Percentiles rank a stretch among this genome's conserved stretches.
These are phyloP conservation scores for Tolypocladium endophyticum DNA, from an alignment of 2,329 filamentous ascomycete species.

Conservation along the genomic window DNA sequence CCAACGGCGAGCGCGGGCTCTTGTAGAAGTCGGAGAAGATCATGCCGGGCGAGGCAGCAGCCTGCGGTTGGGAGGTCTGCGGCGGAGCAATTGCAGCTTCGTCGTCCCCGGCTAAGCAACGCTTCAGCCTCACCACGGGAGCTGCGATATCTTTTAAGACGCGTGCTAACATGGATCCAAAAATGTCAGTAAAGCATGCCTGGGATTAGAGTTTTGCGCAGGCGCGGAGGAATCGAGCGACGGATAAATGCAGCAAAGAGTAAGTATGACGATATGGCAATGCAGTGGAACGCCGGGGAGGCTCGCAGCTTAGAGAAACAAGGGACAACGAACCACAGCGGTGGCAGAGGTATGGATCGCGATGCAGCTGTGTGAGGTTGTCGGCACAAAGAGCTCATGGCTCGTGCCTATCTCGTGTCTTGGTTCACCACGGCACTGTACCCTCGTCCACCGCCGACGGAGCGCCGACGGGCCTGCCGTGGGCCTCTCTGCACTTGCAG, in stretches of 20 bases:
- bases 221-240: not conserved
- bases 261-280: not conserved
- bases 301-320: not conserved
- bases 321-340: not conserved
- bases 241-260: not conserved
- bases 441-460: not conserved
- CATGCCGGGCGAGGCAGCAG: slow-evolving; percentile 24
- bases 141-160: not conserved
- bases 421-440: not conserved
- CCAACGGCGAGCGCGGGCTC: slow-evolving; percentile 40
- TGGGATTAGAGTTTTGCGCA: not conserved
- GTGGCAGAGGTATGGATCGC: not conserved
- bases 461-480: not conserved
- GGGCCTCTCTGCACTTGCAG: not conserved
- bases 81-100: not conserved
- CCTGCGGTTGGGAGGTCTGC: not conserved
- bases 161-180: not conserved
- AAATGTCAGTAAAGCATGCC: not conserved
- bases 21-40: slow-evolving; percentile 51
- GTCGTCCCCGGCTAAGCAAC: not conserved
- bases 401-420: not conserved
- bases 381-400: not conserved
- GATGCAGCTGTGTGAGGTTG: not conserved
- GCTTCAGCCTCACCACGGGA: not conserved
- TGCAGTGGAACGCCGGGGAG: not conserved